Base-by-base conservation (phyloP, 78 protist species). In the Dictyostelium purpureum region DNA sequence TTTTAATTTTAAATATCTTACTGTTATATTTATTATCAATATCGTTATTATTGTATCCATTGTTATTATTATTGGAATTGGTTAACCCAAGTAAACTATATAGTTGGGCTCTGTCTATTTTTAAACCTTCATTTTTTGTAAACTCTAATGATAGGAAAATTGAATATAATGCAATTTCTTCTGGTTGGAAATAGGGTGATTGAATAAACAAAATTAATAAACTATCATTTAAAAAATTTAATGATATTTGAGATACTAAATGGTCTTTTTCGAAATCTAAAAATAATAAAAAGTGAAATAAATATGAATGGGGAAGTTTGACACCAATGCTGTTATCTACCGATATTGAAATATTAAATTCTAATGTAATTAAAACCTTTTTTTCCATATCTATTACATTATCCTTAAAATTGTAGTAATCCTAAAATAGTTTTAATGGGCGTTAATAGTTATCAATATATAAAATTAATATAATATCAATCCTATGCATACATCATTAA, bases 331-430 rank as follows among this genome's bases (percentile, higher is more conserved):
- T 24, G 11, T 56, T 12, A 9, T n/a, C 9, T 9, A 24, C 19
- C 14, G 69, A 61, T 26, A 61, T 40, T 7, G 69, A 61, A 4
- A 67, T 40, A 40, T 67, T 26, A 38, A 26, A 67, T 21, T 31
- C 21, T 40, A 67, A 38, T 21, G 19, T 67, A 37, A 21, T 31
- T 38, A 67, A 40, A 5, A 67, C 26, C 4, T 38, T 33, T 38
- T 67, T n/a, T 67, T 67, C 75, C 43, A 67, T 40, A 37, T 31
- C 6, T 38, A 67, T 26, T 9, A 67, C 28, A 40, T 67, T 67
- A 38, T 67, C 75, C 38, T 67, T 67, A 38, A 67, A 38, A 67
- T 33, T 67, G 38, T 67, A 67, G 21, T 67, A 67, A n/a, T 67
- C 75, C 75, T 66, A 66, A 21, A 54, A 54, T 21, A 54, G 0